Base-by-base conservation (phyloP, 2,329 filamentous ascomycete species). In the Herpotrichia juniperi region DNA sequence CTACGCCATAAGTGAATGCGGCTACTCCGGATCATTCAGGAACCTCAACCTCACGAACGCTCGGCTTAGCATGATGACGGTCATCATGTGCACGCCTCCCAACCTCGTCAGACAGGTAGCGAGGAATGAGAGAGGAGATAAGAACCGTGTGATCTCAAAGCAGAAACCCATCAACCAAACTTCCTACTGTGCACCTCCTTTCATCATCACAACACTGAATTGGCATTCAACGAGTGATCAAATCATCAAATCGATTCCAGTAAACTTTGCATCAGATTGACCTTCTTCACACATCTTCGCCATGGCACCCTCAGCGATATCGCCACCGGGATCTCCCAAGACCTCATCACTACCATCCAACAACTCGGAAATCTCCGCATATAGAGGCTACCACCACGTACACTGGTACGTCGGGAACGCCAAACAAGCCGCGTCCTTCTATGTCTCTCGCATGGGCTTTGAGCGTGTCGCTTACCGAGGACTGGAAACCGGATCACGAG, bases 381-480 rank as follows among this genome's bases (percentile, higher is more conserved):
- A 96, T 78, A 84, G 85, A 55, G 92, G 91, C 69, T 97, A 96
- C 74, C 91, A 96, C 76, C 90, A 96, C 75, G 85, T 96, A 50
- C 93, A 91, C 62, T 97, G 93, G 93, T 96, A 91, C 79, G 93
- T 97, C 25, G 92, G 93, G 71, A 97, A 97, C 72, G 93, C 93
- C 64, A 97, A 97, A 78, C 93, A 97, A 79, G 91, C 92, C 2
- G 93, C 93, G 32, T 84, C 88, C 12, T 97, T 91, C 78, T 97
- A 96, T 78, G 87, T 88, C 62, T 87, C 85, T 10, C 89, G 92
- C 61, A 92, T 97, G 79, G 93, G 91, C 50, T 96, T 97, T 79
- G 80, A 84, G 66, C 85, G 84, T 17, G 76, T 96, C 51, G 93
- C 93, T 56, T 96, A 96, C 75, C 84, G 84, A 34, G 93, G 93